These are phyloP conservation scores for Trypethelium eluteriae DNA, from an alignment of 495 filamentous ascomycete genomes.

Conservation along the genomic window DNA sequence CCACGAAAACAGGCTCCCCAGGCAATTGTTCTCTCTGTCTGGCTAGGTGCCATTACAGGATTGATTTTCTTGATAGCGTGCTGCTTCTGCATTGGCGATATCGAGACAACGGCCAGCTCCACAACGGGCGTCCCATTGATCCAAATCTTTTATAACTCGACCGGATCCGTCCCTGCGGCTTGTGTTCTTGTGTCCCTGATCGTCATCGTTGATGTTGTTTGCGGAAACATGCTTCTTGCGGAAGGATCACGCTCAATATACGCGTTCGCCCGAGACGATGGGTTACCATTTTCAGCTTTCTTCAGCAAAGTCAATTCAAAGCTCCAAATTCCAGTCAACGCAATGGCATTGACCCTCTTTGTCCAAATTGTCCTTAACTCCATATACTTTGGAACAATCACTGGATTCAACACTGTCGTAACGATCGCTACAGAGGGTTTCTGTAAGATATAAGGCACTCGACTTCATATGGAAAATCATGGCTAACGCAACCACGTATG, in stretches of 20 bases:
- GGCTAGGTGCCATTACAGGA: slow-evolving; percentile 45
- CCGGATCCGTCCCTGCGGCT: slow-evolving; percentile 20
- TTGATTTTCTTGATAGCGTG: slow-evolving; percentile 43
- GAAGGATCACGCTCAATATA: slow-evolving; percentile 14
- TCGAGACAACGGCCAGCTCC: slow-evolving; percentile 34
- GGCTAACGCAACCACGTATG: slow-evolving; percentile 1
- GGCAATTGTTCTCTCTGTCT: slow-evolving; percentile 50
- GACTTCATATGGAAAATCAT: neutral
- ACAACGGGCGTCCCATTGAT: slow-evolving; percentile 35
- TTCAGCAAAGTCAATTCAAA: slow-evolving; percentile 15
- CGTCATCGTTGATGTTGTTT: slow-evolving; percentile 18
- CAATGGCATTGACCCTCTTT: slow-evolving; percentile 14
- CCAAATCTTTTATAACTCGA: slow-evolving; percentile 16
- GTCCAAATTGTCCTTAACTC: slow-evolving; percentile 18
- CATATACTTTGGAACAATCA: slow-evolving; percentile 20
- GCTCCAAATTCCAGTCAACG: slow-evolving; percentile 11
- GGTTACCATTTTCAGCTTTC: slow-evolving; percentile 19
- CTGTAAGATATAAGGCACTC: slow-evolving; percentile 36
- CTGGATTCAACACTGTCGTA: slow-evolving; percentile 20
- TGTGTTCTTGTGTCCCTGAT: slow-evolving; percentile 18
- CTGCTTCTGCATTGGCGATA: slow-evolving; percentile 47
- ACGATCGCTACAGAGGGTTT: slow-evolving; percentile 50
- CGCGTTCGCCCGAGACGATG: slow-evolving; percentile 23
- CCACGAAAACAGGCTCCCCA: slow-evolving; percentile 46
- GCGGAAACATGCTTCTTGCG: neutral